Conservation (phyloP, 768 basidiomycete genomes). For the Amylocystis lapponica region DNA sequence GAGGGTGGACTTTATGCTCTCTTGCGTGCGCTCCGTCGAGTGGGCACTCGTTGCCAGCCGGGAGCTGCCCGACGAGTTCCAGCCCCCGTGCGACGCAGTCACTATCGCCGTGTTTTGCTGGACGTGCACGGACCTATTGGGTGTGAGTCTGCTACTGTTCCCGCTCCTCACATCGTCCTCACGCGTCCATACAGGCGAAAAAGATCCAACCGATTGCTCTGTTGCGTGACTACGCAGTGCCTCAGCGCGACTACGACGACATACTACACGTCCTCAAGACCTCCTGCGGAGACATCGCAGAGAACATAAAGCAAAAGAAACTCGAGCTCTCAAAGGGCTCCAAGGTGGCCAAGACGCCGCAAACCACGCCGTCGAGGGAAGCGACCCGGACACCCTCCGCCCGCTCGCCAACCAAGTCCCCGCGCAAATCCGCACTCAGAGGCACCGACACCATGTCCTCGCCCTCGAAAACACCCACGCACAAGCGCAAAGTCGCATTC, state of each 20-base stretch:
- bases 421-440: conserved; percentile 16
- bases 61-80: conserved; percentile 11
- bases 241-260: conserved; percentile 12
- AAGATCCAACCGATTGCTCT: conserved; percentile 4
- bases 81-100: conserved; percentile 11
- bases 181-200: conserved; percentile 2
- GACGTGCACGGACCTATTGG: conserved; percentile 14
- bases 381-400: conserved; percentile 2
- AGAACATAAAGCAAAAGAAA: conserved; percentile 8
- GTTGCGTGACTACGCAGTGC: conserved; percentile 3
- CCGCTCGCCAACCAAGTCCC: conserved; percentile 11
- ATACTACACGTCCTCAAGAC: conserved; percentile 9
- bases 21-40: conserved; percentile 20
- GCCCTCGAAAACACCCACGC: conserved; percentile 16
- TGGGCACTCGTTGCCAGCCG: conserved; percentile 12
- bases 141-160: neutral
- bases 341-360: neutral
- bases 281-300: conserved; percentile 8
- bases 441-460: conserved; percentile 3
- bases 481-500: conserved; percentile 25
- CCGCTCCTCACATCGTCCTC: neutral
- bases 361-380: neutral
- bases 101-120: conserved; percentile 22
- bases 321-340: conserved; percentile 1
- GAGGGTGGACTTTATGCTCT: conserved; percentile 8